A percentile compares a stretch with the other conserved stretches of the same genome.
Evolutionary conservation across 768 basidiomycete genomes (phyloP).

Genomic region (Xerocomellus amylosporus): DNA sequence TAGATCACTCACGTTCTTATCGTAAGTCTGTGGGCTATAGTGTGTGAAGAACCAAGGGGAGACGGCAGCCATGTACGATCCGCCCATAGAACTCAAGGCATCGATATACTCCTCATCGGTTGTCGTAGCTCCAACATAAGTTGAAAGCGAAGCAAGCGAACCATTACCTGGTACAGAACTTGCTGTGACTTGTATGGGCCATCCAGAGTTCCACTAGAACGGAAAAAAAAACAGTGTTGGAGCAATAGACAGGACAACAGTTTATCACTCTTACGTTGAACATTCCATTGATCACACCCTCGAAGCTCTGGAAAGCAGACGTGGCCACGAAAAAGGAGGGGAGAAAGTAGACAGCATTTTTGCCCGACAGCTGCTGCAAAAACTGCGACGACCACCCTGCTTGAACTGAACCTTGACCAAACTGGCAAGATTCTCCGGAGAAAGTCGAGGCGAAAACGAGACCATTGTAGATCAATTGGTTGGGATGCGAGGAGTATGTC

Average conservation of each 20-base stretch:
- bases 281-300: slow-evolving; percentile 51
- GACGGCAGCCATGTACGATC: slow-evolving; percentile 49
- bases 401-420: slow-evolving; percentile 51
- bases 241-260: slow-evolving; percentile 8
- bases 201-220: slow-evolving; percentile 73
- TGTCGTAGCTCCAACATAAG: slow-evolving; percentile 45
- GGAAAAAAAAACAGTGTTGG: slow-evolving; percentile 7
- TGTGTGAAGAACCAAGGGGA: slow-evolving; percentile 83
- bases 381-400: slow-evolving; percentile 61
- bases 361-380: slow-evolving; percentile 43
- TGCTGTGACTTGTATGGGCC: slow-evolving; percentile 63
- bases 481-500: slow-evolving; percentile 53
- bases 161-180: slow-evolving; percentile 6
- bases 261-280: slow-evolving; percentile 47
- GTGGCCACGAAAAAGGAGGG: slow-evolving; percentile 70
- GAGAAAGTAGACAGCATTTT: slow-evolving; percentile 54
- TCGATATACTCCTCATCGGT: slow-evolving; percentile 56
- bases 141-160: slow-evolving; percentile 29
- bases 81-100: slow-evolving; percentile 34
- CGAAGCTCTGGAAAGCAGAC: slow-evolving; percentile 43
- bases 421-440: slow-evolving; percentile 64
- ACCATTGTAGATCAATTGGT: slow-evolving; percentile 49
- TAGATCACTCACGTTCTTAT: slow-evolving; percentile 62
- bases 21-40: slow-evolving; percentile 60
- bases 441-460: slow-evolving; percentile 67